Base-by-base conservation (phyloP, 805 yeast species). In the Cyberlindnera japonica region DNA sequence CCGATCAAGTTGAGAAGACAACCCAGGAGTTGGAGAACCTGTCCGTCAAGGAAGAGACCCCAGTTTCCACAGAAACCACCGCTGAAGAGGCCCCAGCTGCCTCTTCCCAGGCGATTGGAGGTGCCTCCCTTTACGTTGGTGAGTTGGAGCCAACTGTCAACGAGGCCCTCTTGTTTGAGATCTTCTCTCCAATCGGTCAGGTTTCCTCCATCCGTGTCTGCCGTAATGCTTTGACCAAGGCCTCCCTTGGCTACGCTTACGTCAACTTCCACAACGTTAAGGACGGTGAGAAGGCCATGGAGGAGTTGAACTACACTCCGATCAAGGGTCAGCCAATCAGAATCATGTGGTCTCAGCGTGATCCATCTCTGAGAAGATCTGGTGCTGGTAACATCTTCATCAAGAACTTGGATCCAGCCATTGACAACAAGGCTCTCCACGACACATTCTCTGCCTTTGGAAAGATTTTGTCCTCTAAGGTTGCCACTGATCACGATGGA, bases 261-360 rank as follows among this genome's bases (percentile, higher is more conserved):
- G 96, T 93, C 61, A 93, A 93, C 83, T 93, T 74, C 82, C 89
- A 83, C 73, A 79, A 82, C 67, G 70, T 76, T 54, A 85, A 76
- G 50, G 97, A 93, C 62, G 98, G 96, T 63, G 89, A 83, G 72
- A 81, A 77, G 62, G 99, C 99, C 49, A 74, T 93, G 65, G 95
- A 89, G 64, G 93, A 88, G 70, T 79, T 93, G 70, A 93, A 91
- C 87, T 93, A 93, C 76, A 71, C 89, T 45, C 80, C 80, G 60
- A 81, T 93, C 72, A 90, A 90, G 69, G 97, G 96, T 62, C 87
- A 83, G 62, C 89, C 96, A 60, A 89, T 97, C 74, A 88, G 99
- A 71, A 91, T 93, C 74, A 93, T 93, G 98, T 89, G 98, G 97
- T 89, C 97, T 55, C 98, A 93, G 76, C 88, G 98, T 73, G 98